Evolutionary conservation across 805 yeast species (phyloP), one percentile per base, ranked within the genome.

Genomic region (Ogataea nakhonphanomensis): DNA sequence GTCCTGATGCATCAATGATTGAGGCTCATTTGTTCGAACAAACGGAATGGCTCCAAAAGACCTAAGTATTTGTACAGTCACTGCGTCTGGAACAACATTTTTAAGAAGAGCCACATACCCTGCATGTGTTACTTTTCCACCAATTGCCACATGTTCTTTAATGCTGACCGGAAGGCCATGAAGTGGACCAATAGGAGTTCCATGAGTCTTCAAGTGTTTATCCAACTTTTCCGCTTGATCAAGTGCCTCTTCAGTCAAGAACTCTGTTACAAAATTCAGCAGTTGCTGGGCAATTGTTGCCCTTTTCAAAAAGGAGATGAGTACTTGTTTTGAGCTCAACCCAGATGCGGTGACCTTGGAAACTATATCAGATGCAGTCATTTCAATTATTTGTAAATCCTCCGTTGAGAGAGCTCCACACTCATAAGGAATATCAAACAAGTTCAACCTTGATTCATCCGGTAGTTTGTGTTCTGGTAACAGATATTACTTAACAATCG

Each of bases 151-250:
- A 33, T 79, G 79, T 49, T 79, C 86, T 54, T 79, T 80, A 39
- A 80, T 58, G 1, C 84, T 76, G 35, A 80, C 64, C 3, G 85
- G 84, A 48, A 80, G 59, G 3, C 86, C 86, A 33, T 81, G 84
- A 41, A 79, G 64, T 1, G 82, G 79, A 34, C 80, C 80, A 15
- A 74, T 58, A 0, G 76, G 62, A 36, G 70, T 59, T 3, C 78
- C 77, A 35, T 71, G 65, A 36, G 66, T 64, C 15, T 55, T 54
- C 43, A 59, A 63, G 48, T 69, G 68, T 3, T 72, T 76, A 61
- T 81, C 85, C 42, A 77, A 62, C 48, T 70, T 74, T 45, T 69
- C 45, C 1, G 79, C 79, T 35, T 73, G 61, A 33, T 61, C 50
- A 37, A 74, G 57, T 11, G 77, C 79, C 37, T 73, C 75, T 22